Conservation (phyloP, 2,329 filamentous ascomycete species). For the Scedosporium apiospermum region DNA sequence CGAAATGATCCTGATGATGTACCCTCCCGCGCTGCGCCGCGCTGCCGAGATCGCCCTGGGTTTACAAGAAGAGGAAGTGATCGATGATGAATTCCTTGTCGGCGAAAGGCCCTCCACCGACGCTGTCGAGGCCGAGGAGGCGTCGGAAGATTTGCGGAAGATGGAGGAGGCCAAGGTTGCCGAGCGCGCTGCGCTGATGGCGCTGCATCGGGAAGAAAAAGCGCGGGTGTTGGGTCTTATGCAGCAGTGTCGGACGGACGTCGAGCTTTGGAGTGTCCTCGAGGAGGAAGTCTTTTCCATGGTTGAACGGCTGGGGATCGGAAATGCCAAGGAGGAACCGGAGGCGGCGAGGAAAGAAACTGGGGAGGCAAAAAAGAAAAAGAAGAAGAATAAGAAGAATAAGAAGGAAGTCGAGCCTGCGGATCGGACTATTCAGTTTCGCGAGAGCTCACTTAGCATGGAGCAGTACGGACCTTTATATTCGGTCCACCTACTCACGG, state of each 20-base stretch:
- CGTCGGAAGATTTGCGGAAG: background rate
- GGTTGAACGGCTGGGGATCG: slow-evolving; percentile 45
- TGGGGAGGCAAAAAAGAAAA: background rate
- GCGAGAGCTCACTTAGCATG: slow-evolving; percentile 29
- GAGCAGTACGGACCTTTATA: slow-evolving; percentile 56
- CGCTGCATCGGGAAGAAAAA: slow-evolving; percentile 34
- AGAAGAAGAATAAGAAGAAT: slow-evolving; percentile 2
- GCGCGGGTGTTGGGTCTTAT: slow-evolving; percentile 45
- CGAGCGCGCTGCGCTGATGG: background rate
- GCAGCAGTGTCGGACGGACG: slow-evolving; percentile 46
- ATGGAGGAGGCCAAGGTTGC: background rate
- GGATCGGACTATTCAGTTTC: background rate
- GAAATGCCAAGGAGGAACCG: background rate
- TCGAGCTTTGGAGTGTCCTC: slow-evolving; percentile 57
- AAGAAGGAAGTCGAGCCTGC: slow-evolving; percentile 9
- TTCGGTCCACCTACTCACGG: slow-evolving; percentile 48
- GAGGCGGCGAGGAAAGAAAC: background rate
- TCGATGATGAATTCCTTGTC: background rate
- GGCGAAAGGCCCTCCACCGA: background rate
- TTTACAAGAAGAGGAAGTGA: slow-evolving; percentile 20
- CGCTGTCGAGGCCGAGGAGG: background rate
- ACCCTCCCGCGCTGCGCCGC: slow-evolving; percentile 27
- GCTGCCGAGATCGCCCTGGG: slow-evolving; percentile 29
- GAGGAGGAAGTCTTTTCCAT: slow-evolving; percentile 57
- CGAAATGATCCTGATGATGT: slow-evolving; percentile 25